A percentile compares a stretch with the other conserved stretches of the same genome.
These are phyloP conservation scores for Brassica cretica DNA, from an alignment of 345 rosid species.

Conservation along the genomic window DNA sequence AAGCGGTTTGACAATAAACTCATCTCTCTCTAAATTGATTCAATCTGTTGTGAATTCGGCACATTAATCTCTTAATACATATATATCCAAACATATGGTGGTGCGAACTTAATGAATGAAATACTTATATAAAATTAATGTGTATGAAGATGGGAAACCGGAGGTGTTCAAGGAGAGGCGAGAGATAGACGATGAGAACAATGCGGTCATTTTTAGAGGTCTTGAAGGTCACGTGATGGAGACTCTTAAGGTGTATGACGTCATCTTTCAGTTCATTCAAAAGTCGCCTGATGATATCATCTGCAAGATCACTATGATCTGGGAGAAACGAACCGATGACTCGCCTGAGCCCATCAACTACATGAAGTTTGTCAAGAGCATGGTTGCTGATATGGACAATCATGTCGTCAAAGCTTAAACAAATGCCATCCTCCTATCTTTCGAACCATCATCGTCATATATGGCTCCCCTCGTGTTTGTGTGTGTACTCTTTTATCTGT, in stretches of 20 bases:
- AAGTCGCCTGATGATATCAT: slow-evolving; percentile 28
- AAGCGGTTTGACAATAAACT: not conserved
- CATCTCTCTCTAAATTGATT: not conserved
- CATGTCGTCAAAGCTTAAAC: slow-evolving; percentile 37
- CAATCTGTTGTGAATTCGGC: not conserved
- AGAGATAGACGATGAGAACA: slow-evolving; percentile 39
- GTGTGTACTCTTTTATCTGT: not conserved
- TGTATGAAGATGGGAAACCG: slow-evolving; percentile 34
- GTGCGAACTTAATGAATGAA: slow-evolving; percentile 9
- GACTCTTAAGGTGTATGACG: slow-evolving; percentile 35
- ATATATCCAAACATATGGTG: not conserved
- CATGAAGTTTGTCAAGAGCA: slow-evolving; percentile 38
- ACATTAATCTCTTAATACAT: not conserved
- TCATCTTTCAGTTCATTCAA: slow-evolving; percentile 35
- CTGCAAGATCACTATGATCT: slow-evolving; percentile 40
- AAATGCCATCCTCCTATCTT: not conserved
- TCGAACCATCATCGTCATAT: slow-evolving; percentile 3
- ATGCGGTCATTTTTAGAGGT: slow-evolving; percentile 31
- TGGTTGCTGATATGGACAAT: slow-evolving; percentile 37
- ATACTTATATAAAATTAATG: not conserved
- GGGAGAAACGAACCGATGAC: slow-evolving; percentile 38
- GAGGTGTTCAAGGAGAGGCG: slow-evolving; percentile 40
- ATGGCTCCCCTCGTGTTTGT: slow-evolving; percentile 7
- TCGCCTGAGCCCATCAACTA: slow-evolving; percentile 40
- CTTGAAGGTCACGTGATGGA: slow-evolving; percentile 42